phyloP scores from a whole-genome alignment of 176 grass and related monocot genomes.

The Oryza glumipatula region DNA sequence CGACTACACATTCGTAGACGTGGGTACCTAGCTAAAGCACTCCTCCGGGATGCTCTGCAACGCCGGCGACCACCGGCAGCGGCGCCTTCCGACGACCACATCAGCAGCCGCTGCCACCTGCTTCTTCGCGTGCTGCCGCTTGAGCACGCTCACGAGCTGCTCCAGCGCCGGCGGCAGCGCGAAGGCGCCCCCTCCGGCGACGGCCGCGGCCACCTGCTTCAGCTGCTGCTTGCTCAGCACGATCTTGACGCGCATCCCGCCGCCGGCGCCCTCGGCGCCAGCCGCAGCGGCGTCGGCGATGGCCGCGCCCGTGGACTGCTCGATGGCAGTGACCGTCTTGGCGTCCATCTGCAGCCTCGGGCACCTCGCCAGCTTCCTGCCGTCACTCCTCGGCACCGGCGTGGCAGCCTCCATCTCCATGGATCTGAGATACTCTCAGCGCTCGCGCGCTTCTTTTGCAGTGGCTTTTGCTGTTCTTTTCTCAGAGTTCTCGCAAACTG shows the following conservation, averaged over 20 bases:
- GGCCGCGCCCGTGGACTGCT: slow-evolving; percentile 52
- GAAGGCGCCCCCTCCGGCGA: slow-evolving; percentile 35
- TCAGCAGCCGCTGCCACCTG: slow-evolving; percentile 6
- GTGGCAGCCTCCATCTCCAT: slow-evolving; percentile 48
- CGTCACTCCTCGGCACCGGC: slow-evolving; percentile 44
- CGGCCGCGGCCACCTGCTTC: slow-evolving; percentile 62
- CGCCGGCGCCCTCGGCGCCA: neutral
- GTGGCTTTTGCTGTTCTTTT: neutral
- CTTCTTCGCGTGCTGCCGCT: slow-evolving; percentile 57
- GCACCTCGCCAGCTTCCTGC: slow-evolving; percentile 64
- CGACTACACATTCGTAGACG: neutral
- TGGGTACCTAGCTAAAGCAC: slow-evolving; percentile 41
- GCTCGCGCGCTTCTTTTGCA: neutral
- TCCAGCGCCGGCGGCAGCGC: slow-evolving; percentile 60
- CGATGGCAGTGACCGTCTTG: slow-evolving; percentile 55
- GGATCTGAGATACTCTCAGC: neutral
- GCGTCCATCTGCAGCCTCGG: slow-evolving; percentile 61
- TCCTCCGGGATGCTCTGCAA: slow-evolving; percentile 82
- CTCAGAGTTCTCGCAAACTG: neutral
- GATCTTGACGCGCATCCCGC: slow-evolving; percentile 68
- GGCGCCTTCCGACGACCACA: slow-evolving; percentile 8
- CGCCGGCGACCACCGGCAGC: slow-evolving; percentile 60
- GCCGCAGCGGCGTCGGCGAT: neutral
- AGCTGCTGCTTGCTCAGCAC: slow-evolving; percentile 78
- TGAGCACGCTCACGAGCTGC: slow-evolving; percentile 67